Evolutionary conservation across 768 basidiomycete genomes (phyloP).

Genomic region (Royoungia palumana): DNA sequence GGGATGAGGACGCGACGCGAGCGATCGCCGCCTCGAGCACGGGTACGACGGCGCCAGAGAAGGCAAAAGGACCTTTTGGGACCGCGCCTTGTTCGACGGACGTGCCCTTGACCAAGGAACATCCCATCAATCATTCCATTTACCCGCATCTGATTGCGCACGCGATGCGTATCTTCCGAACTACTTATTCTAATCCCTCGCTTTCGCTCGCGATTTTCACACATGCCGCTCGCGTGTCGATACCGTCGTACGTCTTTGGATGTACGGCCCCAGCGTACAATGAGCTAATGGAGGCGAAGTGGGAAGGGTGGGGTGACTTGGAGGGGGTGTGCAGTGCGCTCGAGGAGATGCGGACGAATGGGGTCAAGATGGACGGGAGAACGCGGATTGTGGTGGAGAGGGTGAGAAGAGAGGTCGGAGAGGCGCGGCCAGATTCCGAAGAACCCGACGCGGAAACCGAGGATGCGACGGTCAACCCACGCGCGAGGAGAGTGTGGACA

Average conservation of each 20-base stretch:
- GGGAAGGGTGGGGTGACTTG: slow-evolving; percentile 81
- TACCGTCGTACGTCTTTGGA: slow-evolving; percentile 82
- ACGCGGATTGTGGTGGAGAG: slow-evolving; percentile 62
- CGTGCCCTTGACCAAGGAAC: slow-evolving; percentile 5
- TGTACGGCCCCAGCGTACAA: slow-evolving; percentile 88
- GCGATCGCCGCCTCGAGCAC: slow-evolving; percentile 29
- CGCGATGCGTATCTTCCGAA: slow-evolving; percentile 76
- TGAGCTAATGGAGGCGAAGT: slow-evolving; percentile 81
- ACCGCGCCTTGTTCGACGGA: not conserved
- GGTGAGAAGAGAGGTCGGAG: slow-evolving; percentile 61
- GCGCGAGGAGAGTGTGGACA: slow-evolving; percentile 40
- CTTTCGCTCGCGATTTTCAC: slow-evolving; percentile 81
- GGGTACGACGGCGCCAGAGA: not conserved
- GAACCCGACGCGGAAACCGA: not conserved
- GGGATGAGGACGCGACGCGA: slow-evolving; percentile 45
- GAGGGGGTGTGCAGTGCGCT: slow-evolving; percentile 68
- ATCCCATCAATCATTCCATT: slow-evolving; percentile 52
- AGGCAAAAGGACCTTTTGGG: not conserved
- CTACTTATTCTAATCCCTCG: slow-evolving; percentile 74
- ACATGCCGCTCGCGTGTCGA: slow-evolving; percentile 69
- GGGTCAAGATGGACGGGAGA: slow-evolving; percentile 57
- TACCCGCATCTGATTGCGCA: slow-evolving; percentile 76
- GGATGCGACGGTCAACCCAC: slow-evolving; percentile 30
- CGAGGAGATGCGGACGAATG: slow-evolving; percentile 81
- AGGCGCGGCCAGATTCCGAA: slow-evolving; percentile 40